Evolutionary conservation across 2,329 filamentous ascomycete genomes (phyloP), one percentile per base, ranked within the genome.

Genomic region (Dactylellina leptospora): DNA sequence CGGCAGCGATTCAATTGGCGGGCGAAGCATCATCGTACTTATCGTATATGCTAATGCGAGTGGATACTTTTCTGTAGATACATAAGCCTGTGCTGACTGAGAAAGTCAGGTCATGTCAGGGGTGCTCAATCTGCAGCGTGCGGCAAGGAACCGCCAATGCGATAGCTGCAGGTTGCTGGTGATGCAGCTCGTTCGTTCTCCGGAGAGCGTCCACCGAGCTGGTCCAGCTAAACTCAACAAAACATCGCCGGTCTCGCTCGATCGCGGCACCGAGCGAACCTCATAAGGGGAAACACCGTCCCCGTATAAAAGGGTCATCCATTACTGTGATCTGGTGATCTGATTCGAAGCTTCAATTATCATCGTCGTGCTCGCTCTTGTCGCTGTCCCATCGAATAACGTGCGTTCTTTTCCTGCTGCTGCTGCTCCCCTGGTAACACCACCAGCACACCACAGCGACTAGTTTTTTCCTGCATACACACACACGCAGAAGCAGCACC

Each of bases 201-300:
- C 68, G 68, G 68, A 72, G 68, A 55, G 68, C 68, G 68, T 60
- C 40, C 68, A 58, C 68, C 68, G 68, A 72, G 36, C 38, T 27
- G 54, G 13, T 40, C 11, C 36, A n/a, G 60, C 23, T 59, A 66
- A 45, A 20, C 68, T 60, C 68, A 72, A 72, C 68, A 72, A 72
- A 62, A 71, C 38, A 9, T 42, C 20, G 30, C 66, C 66, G 51
- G 51, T 25, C 45, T 71, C 66, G 66, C 66, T 62, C 44, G 40
- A 63, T 71, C 53, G 51, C 66, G 58, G 66, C 44, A 36, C 66
- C 66, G 66, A 63, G 16, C 16, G 10, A 23, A 20, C 44, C 25
- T 33, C 30, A 33, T n/a, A n/a, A n/a, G n/a, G n/a, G n/a, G n/a
- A n/a, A n/a, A n/a, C n/a, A n/a, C n/a, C n/a, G n/a, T n/a, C n/a